Percentiles rank a stretch among this genome's conserved stretches.
Conservation (phyloP, 192 early-diverging fungal genomes). For the Linnemannia schmuckeri region DNA sequence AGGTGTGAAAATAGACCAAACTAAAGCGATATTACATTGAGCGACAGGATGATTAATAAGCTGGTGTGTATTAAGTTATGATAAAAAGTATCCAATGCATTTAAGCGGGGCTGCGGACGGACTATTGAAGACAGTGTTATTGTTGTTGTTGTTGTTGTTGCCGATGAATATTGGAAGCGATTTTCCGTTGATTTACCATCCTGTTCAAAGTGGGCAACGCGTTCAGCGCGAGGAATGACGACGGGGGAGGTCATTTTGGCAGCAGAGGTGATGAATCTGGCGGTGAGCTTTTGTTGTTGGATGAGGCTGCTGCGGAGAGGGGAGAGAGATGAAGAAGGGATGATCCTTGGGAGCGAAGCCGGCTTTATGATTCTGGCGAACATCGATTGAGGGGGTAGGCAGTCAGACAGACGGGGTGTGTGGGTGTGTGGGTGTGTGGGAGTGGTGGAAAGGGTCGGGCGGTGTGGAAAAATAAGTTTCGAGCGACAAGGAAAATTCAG, state of each 20-base stretch:
- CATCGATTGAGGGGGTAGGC: background rate
- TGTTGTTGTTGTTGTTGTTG: background rate
- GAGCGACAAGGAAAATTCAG: background rate
- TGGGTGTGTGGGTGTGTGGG: background rate
- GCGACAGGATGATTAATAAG: background rate
- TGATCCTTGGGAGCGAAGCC: background rate
- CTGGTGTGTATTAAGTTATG: background rate
- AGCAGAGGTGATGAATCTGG: constrained; percentile 10
- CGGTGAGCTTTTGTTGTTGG: background rate
- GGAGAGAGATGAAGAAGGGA: constrained; percentile 18
- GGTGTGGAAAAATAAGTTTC: background rate
- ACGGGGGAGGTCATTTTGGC: constrained; percentile 23
- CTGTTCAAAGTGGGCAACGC: constrained; percentile 67
- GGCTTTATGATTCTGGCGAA: constrained; percentile 35
- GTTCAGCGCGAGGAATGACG: constrained; percentile 48
- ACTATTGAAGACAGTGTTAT: background rate
- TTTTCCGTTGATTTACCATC: constrained; percentile 61
- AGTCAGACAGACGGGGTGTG: background rate
- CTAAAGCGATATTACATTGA: constrained; percentile 26
- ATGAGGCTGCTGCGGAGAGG: background rate
- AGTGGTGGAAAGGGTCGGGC: background rate
- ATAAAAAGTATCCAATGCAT: background rate
- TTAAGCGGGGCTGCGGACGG: background rate
- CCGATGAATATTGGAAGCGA: background rate
- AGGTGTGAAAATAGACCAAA: constrained; percentile 92